phyloP scores from a whole-genome alignment of 169 alveolate species.

The Eimeria falciformis region DNA sequence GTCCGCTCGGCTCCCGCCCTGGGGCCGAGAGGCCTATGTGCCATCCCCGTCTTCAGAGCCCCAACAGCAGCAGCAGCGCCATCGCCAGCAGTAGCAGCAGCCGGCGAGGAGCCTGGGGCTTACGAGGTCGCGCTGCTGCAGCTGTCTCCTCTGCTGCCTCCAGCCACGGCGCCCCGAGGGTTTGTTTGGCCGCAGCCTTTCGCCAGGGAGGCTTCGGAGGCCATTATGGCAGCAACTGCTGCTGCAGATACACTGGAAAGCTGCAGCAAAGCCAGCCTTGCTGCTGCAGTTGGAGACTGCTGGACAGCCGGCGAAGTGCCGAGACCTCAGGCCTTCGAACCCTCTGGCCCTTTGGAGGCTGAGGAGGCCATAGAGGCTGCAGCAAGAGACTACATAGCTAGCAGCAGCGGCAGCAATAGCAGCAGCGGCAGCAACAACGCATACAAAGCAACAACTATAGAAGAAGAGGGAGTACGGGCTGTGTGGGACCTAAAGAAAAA shows the following conservation, averaged over 20 bases:
- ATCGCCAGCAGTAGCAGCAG: constrained; percentile 66
- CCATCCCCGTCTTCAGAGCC: constrained; percentile 36
- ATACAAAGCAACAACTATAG: neutral
- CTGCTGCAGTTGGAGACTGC: constrained; percentile 5
- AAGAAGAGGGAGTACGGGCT: constrained; percentile 22
- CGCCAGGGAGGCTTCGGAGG: constrained; percentile 15
- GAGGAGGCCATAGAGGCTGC: constrained; percentile 53
- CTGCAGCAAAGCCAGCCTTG: constrained; percentile 18
- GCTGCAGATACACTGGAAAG: neutral
- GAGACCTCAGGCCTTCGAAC: neutral
- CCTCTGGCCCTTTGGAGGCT: neutral
- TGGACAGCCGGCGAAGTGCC: constrained; percentile 73
- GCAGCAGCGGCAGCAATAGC: constrained; percentile 38
- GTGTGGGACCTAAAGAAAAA: constrained; percentile 1
- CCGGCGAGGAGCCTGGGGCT: constrained; percentile 14
- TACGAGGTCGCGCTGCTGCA: constrained; percentile 32
- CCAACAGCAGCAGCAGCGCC: constrained; percentile 26
- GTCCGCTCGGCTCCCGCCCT: constrained; percentile 75
- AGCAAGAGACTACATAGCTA: constrained; percentile 19
- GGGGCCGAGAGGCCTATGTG: constrained; percentile 55
- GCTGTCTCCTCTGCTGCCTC: constrained; percentile 61
- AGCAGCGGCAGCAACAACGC: neutral
- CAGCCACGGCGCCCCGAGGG: neutral
- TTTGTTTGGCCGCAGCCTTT: constrained; percentile 27
- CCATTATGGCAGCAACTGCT: neutral